Base-by-base conservation (phyloP, 495 filamentous ascomycete genomes). In the Geopyxis carbonaria region DNA sequence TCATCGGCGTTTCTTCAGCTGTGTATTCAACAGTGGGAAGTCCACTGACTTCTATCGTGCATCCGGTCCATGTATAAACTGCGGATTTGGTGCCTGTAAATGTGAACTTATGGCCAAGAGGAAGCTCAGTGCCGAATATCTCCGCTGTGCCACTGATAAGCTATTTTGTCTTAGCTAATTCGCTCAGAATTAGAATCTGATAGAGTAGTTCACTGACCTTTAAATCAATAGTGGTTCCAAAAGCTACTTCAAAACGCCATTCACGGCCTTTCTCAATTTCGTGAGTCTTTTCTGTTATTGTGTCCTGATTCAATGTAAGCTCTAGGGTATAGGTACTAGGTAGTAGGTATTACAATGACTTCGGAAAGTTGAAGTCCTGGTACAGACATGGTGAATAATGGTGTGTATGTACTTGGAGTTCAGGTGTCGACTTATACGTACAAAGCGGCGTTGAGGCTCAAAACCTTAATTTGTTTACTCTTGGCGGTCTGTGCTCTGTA, bases 121-220 rank as follows among this genome's bases (percentile, higher is more conserved):
- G 83, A 40, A 99, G 78, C 60, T 95, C 86, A 34, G 85, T 89
- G 55, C 91, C 91, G 61, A 95, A 93, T 51, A 91, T 72, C 64
- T 99, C 89, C 28, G 91, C 91, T 9, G 75, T 83, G 46, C 89
- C 89, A 25, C 67, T 68, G 27, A 80, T 58, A 15, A 99, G 68
- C 68, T n/a, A n/a, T n/a, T 78, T 29, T 32, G 28, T n/a, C n/a
- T n/a, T n/a, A n/a, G n/a, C n/a, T n/a, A n/a, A n/a, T n/a, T n/a
- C n/a, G n/a, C n/a, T n/a, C 20, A 56, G 57, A 14, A 61, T 59
- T 52, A 46, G n/a, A 13, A 16, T 22, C 21, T 22, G 14, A 11
- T n/a, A n/a, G n/a, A n/a, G n/a, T n/a, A 25, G 22, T 11, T 7
- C 14, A 56, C 59, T 25, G 56, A 75, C 75, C 58, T 69, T 76